Evolutionary conservation across 2,329 filamentous ascomycete genomes (phyloP).

Genomic region (Pestalotiopsis fici): DNA sequence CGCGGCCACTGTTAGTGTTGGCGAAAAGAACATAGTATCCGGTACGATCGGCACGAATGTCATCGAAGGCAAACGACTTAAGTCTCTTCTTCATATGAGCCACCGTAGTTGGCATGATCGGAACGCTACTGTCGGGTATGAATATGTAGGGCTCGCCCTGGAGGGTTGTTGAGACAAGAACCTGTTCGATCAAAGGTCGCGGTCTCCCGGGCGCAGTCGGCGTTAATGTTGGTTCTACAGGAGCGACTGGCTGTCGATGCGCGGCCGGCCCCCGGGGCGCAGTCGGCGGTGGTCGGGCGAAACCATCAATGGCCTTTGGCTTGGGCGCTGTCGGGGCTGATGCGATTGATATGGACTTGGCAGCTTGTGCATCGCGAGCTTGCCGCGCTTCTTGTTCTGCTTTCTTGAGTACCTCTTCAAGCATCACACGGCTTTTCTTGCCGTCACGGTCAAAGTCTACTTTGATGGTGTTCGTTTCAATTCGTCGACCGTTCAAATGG

Average conservation of each 20-base stretch:
- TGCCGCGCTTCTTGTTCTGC: slow-evolving; percentile 62
- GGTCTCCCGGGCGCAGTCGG: slow-evolving; percentile 43
- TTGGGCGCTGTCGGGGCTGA: slow-evolving; percentile 24
- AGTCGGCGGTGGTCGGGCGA: slow-evolving; percentile 72
- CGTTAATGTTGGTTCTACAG: slow-evolving; percentile 32
- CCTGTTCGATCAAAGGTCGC: slow-evolving; percentile 61
- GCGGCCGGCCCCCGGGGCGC: slow-evolving; percentile 84
- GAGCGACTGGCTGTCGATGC: slow-evolving; percentile 38
- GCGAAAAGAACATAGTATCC: slow-evolving; percentile 95
- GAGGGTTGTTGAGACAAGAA: slow-evolving; percentile 68
- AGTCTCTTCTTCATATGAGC: slow-evolving; percentile 88
- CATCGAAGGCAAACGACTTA: slow-evolving; percentile 78
- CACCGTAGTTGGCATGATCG: slow-evolving; percentile 81
- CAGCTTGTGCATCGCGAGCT: slow-evolving; percentile 17
- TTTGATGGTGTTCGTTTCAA: slow-evolving; percentile 75
- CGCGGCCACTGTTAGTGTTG: slow-evolving; percentile 72
- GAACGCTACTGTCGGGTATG: slow-evolving; percentile 83
- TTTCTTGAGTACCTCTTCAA: slow-evolving; percentile 72
- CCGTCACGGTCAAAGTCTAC: slow-evolving; percentile 92
- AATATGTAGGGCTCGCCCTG: slow-evolving; percentile 87
- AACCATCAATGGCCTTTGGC: slow-evolving; percentile 39
- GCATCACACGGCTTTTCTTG: slow-evolving; percentile 74
- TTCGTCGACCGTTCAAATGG: slow-evolving; percentile 74
- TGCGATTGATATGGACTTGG: slow-evolving; percentile 22
- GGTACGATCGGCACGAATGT: slow-evolving; percentile 79